Base-by-base conservation (phyloP, 805 yeast genomes). In the Schizosaccharomyces lindneri region DNA sequence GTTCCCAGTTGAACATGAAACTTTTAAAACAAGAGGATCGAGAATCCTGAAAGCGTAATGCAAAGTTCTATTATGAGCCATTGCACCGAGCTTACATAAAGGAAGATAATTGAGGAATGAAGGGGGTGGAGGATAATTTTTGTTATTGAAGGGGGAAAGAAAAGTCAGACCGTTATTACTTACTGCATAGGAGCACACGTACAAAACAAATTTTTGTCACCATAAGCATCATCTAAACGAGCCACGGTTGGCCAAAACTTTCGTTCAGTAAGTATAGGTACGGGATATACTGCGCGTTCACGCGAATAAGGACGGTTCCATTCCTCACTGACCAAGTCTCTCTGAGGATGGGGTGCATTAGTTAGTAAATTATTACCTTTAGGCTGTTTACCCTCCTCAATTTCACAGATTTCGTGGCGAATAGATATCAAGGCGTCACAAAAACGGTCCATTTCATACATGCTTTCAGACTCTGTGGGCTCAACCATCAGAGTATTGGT, bases 401-500 rank as follows among this genome's bases (percentile, higher is more conserved):
- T 81, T 9, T 81, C 84, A 60, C 79, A 82, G 66, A 93, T 89
- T 73, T 93, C 98, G 62, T 74, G 71, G 69, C 89, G 82, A 64
- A 93, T 93, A 3, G 87, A 72, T 64, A 93, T 81, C 77, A 93
- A 78, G 1, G 97, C 80, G 65, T 87, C 88, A 62, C 88, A 83
- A 73, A 93, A 90, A 68, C 97, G 79, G 73, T 93, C 90, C 64
- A 93, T 76, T 74, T 93, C 98, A 62, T 78, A 85, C 68, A 84
- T 73, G 69, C 87, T 81, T 74, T 93, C 98, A 21, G 93, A 83
- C 74, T 93, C 98, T 2, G 98, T 93, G 63, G 98, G 98, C 75
- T 93, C 98, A 65, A 93, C 81, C 98, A 93, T 93, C 67, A 93
- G 78, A 1, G 98, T 93, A 64, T 95, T 95, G 4, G 97, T 90